phyloP scores from a whole-genome alignment of 768 basidiomycete genomes.

The Pisolithus albus region DNA sequence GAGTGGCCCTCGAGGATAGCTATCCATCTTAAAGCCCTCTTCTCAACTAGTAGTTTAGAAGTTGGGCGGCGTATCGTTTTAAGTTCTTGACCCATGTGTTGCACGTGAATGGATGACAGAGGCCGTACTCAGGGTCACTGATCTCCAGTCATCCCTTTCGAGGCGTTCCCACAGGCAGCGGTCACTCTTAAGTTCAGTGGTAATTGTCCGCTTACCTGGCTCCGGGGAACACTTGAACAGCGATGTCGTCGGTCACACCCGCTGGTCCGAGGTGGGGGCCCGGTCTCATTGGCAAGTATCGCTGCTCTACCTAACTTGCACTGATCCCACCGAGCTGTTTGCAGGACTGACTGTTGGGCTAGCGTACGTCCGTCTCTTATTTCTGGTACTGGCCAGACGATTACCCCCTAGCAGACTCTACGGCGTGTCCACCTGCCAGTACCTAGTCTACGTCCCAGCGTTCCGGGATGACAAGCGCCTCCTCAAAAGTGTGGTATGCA shows the following conservation, averaged over 20 bases:
- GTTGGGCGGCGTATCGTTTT: too few relatives aligned
- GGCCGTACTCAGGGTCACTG: too few relatives aligned
- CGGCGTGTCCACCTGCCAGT: slow-evolving; percentile 13
- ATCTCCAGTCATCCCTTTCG: too few relatives aligned
- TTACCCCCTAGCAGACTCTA: slow-evolving; percentile 9
- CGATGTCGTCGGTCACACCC: neutral
- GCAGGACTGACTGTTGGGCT: slow-evolving; percentile 9
- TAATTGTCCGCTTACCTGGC: too few relatives aligned
- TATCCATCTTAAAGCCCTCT: too few relatives aligned
- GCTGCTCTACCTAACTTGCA: neutral
- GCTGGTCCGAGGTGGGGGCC: slow-evolving; percentile 6
- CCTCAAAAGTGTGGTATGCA: slow-evolving; percentile 11
- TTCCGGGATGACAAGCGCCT: slow-evolving; percentile 13
- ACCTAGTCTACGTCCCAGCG: slow-evolving; percentile 10
- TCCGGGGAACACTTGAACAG: too few relatives aligned
- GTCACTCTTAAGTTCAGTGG: too few relatives aligned
- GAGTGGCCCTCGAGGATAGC: too few relatives aligned
- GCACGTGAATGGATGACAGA: too few relatives aligned
- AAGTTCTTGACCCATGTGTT: too few relatives aligned
- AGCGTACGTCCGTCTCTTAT: slow-evolving; percentile 6
- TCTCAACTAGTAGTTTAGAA: too few relatives aligned
- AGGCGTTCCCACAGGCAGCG: too few relatives aligned
- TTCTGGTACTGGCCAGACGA: neutral
- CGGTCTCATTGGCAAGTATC: slow-evolving; percentile 12
- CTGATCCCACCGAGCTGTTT: neutral